Base-by-base conservation (phyloP, 139 green algal genomes). In the Chlorella sp. region DNA sequence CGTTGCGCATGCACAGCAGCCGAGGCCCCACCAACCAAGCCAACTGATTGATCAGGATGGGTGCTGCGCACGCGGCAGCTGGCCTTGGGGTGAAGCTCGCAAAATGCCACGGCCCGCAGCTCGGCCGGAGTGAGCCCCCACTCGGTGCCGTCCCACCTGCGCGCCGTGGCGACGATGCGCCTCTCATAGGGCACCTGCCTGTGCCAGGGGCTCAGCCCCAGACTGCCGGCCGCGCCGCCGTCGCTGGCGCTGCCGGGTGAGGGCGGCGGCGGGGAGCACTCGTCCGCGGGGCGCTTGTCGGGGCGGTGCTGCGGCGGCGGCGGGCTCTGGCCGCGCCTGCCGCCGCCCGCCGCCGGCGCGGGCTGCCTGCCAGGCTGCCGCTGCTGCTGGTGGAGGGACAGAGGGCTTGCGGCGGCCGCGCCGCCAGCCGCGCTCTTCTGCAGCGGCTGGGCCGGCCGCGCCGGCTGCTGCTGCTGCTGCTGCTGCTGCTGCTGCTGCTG, bases 401-500 rank as follows among this genome's bases (percentile, higher is more conserved):
- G n/a, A n/a, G n/a, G n/a, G n/a, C n/a, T n/a, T n/a, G n/a, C n/a
- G n/a, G n/a, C n/a, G n/a, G n/a, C n/a, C n/a, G n/a, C n/a, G n/a
- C n/a, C n/a, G n/a, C n/a, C n/a, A n/a, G n/a, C n/a, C n/a, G n/a
- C n/a, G n/a, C n/a, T n/a, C n/a, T n/a, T n/a, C n/a, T n/a, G n/a
- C n/a, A n/a, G n/a, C n/a, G n/a, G n/a, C n/a, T n/a, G n/a, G n/a
- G n/a, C n/a, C n/a, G n/a, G n/a, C n/a, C n/a, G n/a, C n/a, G n/a
- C n/a, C n/a, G n/a, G n/a, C n/a, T n/a, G n/a, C n/a, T 41, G n/a
- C 25, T 69, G 41, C 41, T 69, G 62, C 62, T 53, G 40, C 25
- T 38, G 8, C 1, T 12, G 1, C 23, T 25, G 7, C 62, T 69
- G 38, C 62, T 69, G 62, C 40, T 43, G 38, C 21, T 35, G 5